Evolutionary conservation across 1,284 basidiomycete species (phyloP), one percentile per base, ranked within the genome.

Genomic region (Sanghuangporus baumii): DNA sequence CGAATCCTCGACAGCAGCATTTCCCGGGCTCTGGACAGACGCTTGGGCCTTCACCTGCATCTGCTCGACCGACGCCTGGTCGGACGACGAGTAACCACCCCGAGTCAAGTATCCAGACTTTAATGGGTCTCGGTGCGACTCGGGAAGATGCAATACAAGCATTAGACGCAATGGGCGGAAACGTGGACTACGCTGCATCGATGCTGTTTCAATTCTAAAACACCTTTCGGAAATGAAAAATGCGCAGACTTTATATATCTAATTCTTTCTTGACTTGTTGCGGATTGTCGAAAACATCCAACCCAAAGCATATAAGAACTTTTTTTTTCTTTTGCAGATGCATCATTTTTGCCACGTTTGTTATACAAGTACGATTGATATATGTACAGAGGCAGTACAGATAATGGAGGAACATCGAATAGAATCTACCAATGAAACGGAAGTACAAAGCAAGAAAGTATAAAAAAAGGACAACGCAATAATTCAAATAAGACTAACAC

Each of bases 111-210:
- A 83, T 93, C 59, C 69, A 73, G 31, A 76, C 79, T 9, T 71
- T 98, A 9, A 83, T 93, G 74, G 82, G 80, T 37, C 78, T 96
- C 1, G 96, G 96, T 1, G 91, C 85, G 2, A 78, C 84, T 16
- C 79, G 88, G 62, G 87, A 91, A 56, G 76, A 89, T 36, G 96
- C 96, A 0, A 84, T 93, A 14, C 83, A 82, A 59, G 80, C 89
- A 23, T 77, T 98, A 60, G 84, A 90, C 20, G 91, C 92, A 5
- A 83, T 92, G 1, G 86, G 85, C 1, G 96, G 96, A 0, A 94
- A 96, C 70, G 78, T 95, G 6, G 94, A 98, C 65, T 79, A 91
- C 18, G 95, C 96, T 2, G 95, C 93, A 3, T 93, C 92, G 40
- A 76, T 96, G 73, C 74, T 97, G 57, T 98, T 98, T 72, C 89